phyloP scores from a whole-genome alignment of 2,329 filamentous ascomycete species.

The Pseudocercospora eumusae region DNA sequence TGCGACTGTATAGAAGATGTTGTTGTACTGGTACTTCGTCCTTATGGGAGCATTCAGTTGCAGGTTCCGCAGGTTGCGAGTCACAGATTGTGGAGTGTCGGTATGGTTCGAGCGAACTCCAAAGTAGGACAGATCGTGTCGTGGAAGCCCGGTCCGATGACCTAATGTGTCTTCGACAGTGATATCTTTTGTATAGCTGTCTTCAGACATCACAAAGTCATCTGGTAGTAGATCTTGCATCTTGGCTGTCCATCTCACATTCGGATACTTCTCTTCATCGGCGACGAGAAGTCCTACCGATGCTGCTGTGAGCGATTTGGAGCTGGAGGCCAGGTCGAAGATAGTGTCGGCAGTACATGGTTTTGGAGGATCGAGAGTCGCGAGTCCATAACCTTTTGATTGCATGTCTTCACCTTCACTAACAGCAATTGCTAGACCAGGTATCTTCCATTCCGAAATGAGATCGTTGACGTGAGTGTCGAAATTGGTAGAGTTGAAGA shows the following conservation, averaged over 20 bases:
- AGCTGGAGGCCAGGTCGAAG: slow-evolving; percentile 59
- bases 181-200: slow-evolving; percentile 51
- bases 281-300: slow-evolving; percentile 54
- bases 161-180: slow-evolving; percentile 58
- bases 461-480: slow-evolving; percentile 9
- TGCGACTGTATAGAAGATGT: slow-evolving; percentile 53
- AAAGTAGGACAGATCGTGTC: slow-evolving; percentile 40
- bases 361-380: slow-evolving; percentile 40
- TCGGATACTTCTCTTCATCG: slow-evolving; percentile 43
- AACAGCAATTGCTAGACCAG: slow-evolving; percentile 53
- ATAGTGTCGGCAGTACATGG: slow-evolving; percentile 53
- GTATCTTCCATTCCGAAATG: slow-evolving; percentile 31
- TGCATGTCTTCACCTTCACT: slow-evolving; percentile 49
- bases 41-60: slow-evolving; percentile 50
- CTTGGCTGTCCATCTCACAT: slow-evolving; percentile 51
- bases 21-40: slow-evolving; percentile 52
- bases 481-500: slow-evolving; percentile 20
- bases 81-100: slow-evolving; percentile 28
- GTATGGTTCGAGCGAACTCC: slow-evolving; percentile 36
- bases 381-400: slow-evolving; percentile 46
- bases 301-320: slow-evolving; percentile 58
- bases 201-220: slow-evolving; percentile 26
- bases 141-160: slow-evolving; percentile 55
- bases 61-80: slow-evolving; percentile 50
- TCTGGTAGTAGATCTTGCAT: slow-evolving; percentile 41